Evolutionary conservation across 78 protist species (phyloP), one percentile per base, ranked within the genome.

Genomic region (Protostelium mycophagum): DNA sequence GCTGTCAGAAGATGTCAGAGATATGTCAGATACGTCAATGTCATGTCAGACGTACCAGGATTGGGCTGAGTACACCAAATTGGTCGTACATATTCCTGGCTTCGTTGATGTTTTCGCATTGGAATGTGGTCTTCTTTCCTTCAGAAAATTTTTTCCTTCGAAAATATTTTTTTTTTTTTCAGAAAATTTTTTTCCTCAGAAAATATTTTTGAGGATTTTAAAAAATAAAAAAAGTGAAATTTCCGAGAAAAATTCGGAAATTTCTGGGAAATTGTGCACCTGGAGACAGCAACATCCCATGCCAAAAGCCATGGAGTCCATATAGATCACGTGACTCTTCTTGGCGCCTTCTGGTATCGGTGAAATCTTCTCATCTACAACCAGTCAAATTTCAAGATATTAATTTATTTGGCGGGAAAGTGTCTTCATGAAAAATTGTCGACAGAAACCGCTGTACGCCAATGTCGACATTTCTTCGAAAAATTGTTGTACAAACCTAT

Each of bases 221-320:
- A n/a, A n/a, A n/a, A n/a, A n/a, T 28, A 5, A 29, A 87, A 5
- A 0, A 28, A 0, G 9, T 34, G 35, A 10, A 90, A 1, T 1
- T 0, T n/a, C n/a, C n/a, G n/a, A n/a, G n/a, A n/a, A n/a, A n/a
- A n/a, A n/a, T n/a, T n/a, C n/a, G n/a, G n/a, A n/a, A n/a, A n/a
- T n/a, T n/a, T n/a, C n/a, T n/a, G n/a, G n/a, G n/a, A n/a, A n/a
- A n/a, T n/a, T n/a, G n/a, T n/a, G n/a, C 28, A 90, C 96, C 90
- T 97, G 99, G 31, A 98, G 96, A 88, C 99, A 98, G 90, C 98
- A 96, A 88, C 92, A 86, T 28, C 99, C 99, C 99, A 98, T 98
- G 36, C 99, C 99, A 85, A 98, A 98, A 34, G 97, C 98, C 99
- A 98, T 98, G 88, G 98, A 92, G 90, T 98, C 99, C 99, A 98